phyloP scores from a whole-genome alignment of 2,329 filamentous ascomycete genomes.

The Hypoxylon sp. region DNA sequence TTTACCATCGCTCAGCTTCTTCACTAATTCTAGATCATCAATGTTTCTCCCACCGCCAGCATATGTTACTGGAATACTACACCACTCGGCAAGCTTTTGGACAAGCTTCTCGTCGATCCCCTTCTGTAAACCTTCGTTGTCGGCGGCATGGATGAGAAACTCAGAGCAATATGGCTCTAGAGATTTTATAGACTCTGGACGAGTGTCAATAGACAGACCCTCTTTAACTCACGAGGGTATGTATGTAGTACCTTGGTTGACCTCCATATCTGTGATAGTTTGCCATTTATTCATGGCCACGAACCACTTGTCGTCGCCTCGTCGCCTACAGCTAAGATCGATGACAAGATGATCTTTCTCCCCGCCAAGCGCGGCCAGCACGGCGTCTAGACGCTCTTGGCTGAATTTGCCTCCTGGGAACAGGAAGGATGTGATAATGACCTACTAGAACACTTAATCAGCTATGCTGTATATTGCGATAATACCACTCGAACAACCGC shows the following conservation, averaged over 20 bases:
- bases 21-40: slow-evolving; percentile 86
- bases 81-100: slow-evolving; percentile 83
- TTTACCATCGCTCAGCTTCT: slow-evolving; percentile 81
- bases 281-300: slow-evolving; percentile 99
- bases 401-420: slow-evolving; percentile 90
- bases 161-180: slow-evolving; percentile 95
- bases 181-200: slow-evolving; percentile 79
- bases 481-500: slow-evolving; percentile 1
- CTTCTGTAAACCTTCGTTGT: slow-evolving; percentile 93
- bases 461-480: slow-evolving; percentile 4
- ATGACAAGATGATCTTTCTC: slow-evolving; percentile 89
- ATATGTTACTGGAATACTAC: slow-evolving; percentile 93
- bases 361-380: slow-evolving; percentile 79
- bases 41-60: slow-evolving; percentile 91
- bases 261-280: slow-evolving; percentile 95
- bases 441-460: slow-evolving; percentile 67
- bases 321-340: slow-evolving; percentile 90
- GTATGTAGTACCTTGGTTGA: slow-evolving; percentile 78
- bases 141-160: slow-evolving; percentile 96
- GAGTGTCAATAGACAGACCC: slow-evolving; percentile 14
- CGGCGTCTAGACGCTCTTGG: slow-evolving; percentile 78
- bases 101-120: slow-evolving; percentile 93
- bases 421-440: slow-evolving; percentile 96
- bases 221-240: neutral
- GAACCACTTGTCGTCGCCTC: slow-evolving; percentile 82